Evolutionary conservation across 129 eudicot species (phyloP).

Genomic region (Rutidosis leptorrhynchoides): DNA sequence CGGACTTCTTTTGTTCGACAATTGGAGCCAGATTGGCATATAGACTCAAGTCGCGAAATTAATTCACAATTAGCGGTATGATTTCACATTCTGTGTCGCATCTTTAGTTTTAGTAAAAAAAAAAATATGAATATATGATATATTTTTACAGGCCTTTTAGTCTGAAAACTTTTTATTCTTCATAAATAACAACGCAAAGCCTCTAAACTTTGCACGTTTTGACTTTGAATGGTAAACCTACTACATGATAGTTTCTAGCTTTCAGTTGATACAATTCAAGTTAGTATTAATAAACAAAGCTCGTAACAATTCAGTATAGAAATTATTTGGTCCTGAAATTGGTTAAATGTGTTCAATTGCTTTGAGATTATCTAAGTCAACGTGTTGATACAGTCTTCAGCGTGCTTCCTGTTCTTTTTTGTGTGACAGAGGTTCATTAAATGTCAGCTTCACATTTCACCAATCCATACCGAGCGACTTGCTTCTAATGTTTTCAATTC

Average conservation of each 20-base stretch:
- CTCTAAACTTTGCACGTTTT: neutral
- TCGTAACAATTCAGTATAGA: neutral
- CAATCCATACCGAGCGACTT: slow-evolving; percentile 48
- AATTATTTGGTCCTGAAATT: neutral
- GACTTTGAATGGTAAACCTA: neutral
- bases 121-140: no score
- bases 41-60: slow-evolving; percentile 73
- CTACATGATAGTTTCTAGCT: neutral
- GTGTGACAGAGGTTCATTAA: slow-evolving; percentile 70
- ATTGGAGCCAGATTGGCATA: slow-evolving; percentile 98
- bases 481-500: slow-evolving; percentile 59
- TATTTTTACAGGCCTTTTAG: neutral
- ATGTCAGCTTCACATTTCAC: slow-evolving; percentile 62
- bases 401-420: neutral
- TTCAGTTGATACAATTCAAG: neutral
- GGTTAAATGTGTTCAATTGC: neutral
- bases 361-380: neutral
- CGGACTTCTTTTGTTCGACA: slow-evolving; percentile 90
- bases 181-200: neutral
- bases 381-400: neutral
- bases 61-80: slow-evolving; percentile 65
- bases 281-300: neutral
- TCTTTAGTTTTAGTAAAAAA: no score
- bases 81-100: neutral
- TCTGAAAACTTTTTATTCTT: neutral